Evolutionary conservation across 2,329 filamentous ascomycete species (phyloP), one percentile per base, ranked within the genome.

Genomic region (Penicillium paneum): DNA sequence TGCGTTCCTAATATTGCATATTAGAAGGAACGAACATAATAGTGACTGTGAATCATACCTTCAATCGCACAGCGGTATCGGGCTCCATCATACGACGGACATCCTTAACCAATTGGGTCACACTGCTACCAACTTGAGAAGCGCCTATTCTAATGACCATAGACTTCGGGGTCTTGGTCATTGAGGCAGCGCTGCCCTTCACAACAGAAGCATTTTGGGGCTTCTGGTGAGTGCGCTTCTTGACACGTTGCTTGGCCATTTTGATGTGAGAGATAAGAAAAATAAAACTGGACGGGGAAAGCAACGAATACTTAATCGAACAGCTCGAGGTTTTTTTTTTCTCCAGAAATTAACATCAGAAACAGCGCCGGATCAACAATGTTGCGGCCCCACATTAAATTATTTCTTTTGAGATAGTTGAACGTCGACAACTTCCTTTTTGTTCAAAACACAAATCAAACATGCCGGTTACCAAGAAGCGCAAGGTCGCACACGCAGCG

Each of bases 61-160:
- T 96, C 63, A 99, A 74, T 55, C 93, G 84, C 58, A 87, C 88
- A 3, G 94, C 94, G 4, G 94, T 99, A 50, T 91, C 90, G 1
- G 94, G 94, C 75, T 97, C 91, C 91, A 99, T 96, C 78, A 97
- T 93, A 52, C 82, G 82, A 65, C 94, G 86, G 55, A 97, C 89
- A 77, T 99, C 94, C 64, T 89, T 86, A 21, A 93, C 92, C 64
- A 99, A 80, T 76, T 97, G 92, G 71, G 88, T 93, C 66, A 99
- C 83, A 72, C 89, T 96, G 56, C 90, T 85, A 54, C 94, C 94
- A 49, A 99, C 91, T 71, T 97, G 90, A 67, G 91, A 89, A 65
- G 92, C 93, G 66, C 94, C 94, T 67, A 97, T 92, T 64, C 94
- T 90, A 74, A 99, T 96, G 55, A 99, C 93, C 93, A 99, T 97